A percentile compares a stretch with the other conserved stretches of the same genome.
Evolutionary conservation across 306 rosid species (phyloP).

Genomic region (Vigna nakashimae): DNA sequence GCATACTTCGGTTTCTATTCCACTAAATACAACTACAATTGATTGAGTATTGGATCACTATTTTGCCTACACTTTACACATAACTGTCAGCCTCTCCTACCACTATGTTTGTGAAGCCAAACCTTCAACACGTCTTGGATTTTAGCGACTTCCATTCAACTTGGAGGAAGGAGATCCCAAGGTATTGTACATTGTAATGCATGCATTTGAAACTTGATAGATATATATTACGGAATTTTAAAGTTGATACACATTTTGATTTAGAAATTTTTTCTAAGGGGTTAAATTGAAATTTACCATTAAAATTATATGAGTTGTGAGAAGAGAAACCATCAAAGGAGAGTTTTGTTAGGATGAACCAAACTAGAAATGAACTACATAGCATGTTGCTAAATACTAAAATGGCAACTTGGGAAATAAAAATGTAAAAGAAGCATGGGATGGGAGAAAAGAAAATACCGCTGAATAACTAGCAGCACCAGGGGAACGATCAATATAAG

Average conservation of each 20-base stretch:
- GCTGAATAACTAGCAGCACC: slow-evolving; percentile 77
- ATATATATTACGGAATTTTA: not conserved
- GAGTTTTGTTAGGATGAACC: slow-evolving; percentile 6
- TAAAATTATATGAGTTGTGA: not conserved
- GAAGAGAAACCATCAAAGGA: not conserved
- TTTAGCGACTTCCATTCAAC: no score
- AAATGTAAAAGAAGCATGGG: slow-evolving; percentile 9
- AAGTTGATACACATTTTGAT: not conserved
- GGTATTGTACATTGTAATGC: not conserved
- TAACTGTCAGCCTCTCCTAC: no score
- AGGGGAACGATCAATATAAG: slow-evolving; percentile 96
- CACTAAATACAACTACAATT: slow-evolving; percentile 7
- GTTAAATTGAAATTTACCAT: not conserved
- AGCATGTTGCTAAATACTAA: not conserved
- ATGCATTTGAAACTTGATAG: slow-evolving; percentile 15
- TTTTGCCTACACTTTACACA: no score
- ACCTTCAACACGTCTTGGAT: no score
- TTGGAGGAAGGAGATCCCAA: not conserved
- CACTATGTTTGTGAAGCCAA: no score
- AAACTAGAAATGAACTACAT: not conserved
- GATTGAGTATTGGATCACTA: no score
- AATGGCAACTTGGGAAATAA: not conserved
- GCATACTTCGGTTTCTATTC: not conserved
- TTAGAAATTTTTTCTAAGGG: slow-evolving; percentile 2
- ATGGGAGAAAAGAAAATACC: slow-evolving; percentile 50